Evolutionary conservation across 2,329 filamentous ascomycete genomes (phyloP), one percentile per base, ranked within the genome.

Genomic region (Xylariales sp.): DNA sequence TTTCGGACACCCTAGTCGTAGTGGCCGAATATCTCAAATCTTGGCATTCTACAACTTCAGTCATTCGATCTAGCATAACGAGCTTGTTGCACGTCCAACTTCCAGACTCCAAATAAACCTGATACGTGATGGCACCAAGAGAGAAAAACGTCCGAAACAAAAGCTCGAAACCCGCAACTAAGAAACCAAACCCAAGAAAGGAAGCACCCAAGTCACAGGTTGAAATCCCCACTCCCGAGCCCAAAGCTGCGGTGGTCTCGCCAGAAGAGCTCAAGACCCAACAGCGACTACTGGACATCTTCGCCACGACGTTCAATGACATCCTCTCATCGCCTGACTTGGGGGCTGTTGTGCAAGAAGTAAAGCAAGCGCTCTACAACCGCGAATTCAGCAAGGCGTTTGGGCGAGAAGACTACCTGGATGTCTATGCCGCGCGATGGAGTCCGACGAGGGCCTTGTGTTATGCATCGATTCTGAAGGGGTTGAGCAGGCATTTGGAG

Each of bases 371-470:
- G 49, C 73, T 98, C 7, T 97, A 84, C 60, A 82, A 86, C 44
- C 80, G 93, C 22, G 87, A 97, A 60, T 97, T 97, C 63, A 73
- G 73, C 10, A 67, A 71, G 12, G 91, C 91, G 0, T 98, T 97
- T 65, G 81, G 80, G 1, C 73, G 72, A 33, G 73, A 79, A 42
- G 79, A 84, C 32, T 77, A 84, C 52, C 73, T 96, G 14, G 79
- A 85, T 46, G 86, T 85, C 8, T 98, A 98, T 68, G 88, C 88
- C 7, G 78, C 88, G 40, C 71, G 93, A 53, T 98, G 91, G 90
- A 95, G 89, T 62, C 87, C 91, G 2, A 85, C 86, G 39, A 74
- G 93, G 40, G 86, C 89, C 0, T 66, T 97, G 39, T 88, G 84
- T 48, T 97, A 97, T 64, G 70, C 80, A n/a, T 57, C 65, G 3